Conservation (phyloP, 495 filamentous ascomycete species). For the Chlorociboria aeruginascens region DNA sequence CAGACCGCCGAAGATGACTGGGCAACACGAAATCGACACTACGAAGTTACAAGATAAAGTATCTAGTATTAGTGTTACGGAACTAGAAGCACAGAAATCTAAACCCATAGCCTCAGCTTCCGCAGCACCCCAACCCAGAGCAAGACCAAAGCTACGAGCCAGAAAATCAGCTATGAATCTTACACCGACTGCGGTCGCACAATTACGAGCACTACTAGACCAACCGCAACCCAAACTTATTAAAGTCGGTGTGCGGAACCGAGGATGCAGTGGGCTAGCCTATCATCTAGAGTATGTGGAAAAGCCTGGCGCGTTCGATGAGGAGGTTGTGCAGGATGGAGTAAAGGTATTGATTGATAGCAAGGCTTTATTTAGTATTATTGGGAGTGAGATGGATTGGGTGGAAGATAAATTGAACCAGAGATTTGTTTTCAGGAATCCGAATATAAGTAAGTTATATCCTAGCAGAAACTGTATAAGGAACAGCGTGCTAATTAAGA, state of each 20-base stretch:
- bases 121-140: constrained; percentile 23
- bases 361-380: constrained; percentile 94
- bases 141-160: constrained; percentile 58
- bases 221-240: constrained; percentile 85
- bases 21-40: constrained; percentile 18
- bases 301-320: constrained; percentile 75
- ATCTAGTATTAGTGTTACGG: constrained; percentile 29
- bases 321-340: constrained; percentile 88
- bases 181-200: constrained; percentile 62
- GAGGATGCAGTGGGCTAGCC: constrained; percentile 91
- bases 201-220: constrained; percentile 60
- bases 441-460: constrained; percentile 81
- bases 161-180: constrained; percentile 88
- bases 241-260: constrained; percentile 85
- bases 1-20: constrained; percentile 30
- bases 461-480: background rate
- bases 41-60: constrained; percentile 5
- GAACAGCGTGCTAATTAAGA: constrained; percentile 24
- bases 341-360: constrained; percentile 94
- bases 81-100: constrained; percentile 54
- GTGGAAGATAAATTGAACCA: constrained; percentile 85
- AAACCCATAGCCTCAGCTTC: constrained; percentile 26
- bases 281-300: constrained; percentile 96
- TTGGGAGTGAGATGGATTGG: constrained; percentile 99
- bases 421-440: constrained; percentile 89